phyloP scores from a whole-genome alignment of 2,329 filamentous ascomycete species.

The Dactylonectria estremocensis region DNA sequence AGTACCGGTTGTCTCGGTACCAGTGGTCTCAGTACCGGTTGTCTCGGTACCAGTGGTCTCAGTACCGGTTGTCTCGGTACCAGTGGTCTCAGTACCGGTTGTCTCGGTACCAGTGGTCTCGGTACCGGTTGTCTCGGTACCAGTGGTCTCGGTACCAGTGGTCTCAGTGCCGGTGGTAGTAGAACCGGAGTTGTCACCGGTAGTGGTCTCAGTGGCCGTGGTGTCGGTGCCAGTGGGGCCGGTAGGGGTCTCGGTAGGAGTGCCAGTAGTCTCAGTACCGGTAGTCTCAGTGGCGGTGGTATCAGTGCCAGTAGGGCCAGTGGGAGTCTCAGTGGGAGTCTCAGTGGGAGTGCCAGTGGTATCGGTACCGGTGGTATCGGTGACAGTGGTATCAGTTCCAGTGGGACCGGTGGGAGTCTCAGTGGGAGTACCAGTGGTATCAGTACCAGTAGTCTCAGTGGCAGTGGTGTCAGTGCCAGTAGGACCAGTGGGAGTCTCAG shows the following conservation, averaged over 20 bases:
- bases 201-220: too few relatives aligned
- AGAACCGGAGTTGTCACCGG: too few relatives aligned
- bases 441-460: too few relatives aligned
- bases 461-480: constrained; percentile 25
- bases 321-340: constrained; percentile 23
- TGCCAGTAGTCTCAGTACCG: background rate
- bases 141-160: constrained; percentile 3
- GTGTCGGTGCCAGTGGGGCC: too few relatives aligned
- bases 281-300: constrained; percentile 9
- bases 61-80: background rate
- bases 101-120: background rate
- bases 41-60: background rate
- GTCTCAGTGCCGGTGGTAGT: constrained; percentile 10
- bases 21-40: background rate
- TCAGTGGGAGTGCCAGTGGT: too few relatives aligned
- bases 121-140: too few relatives aligned
- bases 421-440: too few relatives aligned
- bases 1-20: constrained; percentile 1
- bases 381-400: constrained; percentile 19
- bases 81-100: background rate
- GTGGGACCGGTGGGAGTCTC: constrained; percentile 1
- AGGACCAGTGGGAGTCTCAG: constrained; percentile 17
- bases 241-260: background rate
- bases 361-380: too few relatives aligned
- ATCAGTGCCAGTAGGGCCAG: constrained; percentile 2